Base-by-base conservation (phyloP, 345 rosid species). In the Camelina neglecta region DNA sequence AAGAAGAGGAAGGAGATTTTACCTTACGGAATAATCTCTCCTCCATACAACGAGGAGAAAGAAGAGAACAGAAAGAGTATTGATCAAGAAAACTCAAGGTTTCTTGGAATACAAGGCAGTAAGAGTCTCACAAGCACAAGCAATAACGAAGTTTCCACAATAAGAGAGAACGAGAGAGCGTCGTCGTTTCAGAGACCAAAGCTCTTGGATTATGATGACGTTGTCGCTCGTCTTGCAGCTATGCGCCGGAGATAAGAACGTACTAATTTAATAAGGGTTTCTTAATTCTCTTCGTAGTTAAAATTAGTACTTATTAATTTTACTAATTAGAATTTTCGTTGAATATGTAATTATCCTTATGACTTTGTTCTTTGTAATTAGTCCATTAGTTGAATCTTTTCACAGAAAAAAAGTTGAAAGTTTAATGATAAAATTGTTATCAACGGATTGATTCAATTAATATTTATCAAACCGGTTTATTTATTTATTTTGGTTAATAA, bases 31-130 rank as follows among this genome's bases (percentile, higher is more conserved):
- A 61, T 73, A 59, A 66, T 84, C 55, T 84, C 89, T 54, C 88
- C 97, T 5, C 86, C 96, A 33, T 82, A 89, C 69, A 75, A 79
- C 47, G 76, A 35, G 61, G 26, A 53, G 48, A 11, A 60, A 11
- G 67, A 65, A 65, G 67, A 51, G 11, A 49, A 68, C 9, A 54
- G 4, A 11, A 33, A 38, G 33, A 72, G 70, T 64, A 47, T 13
- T 24, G 78, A 6, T 11, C 13, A 36, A 56, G 36, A 51, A 85
- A 83, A 33, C 81, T 90, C 42, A 57, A 79, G 81, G 60, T 80
- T 67, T 35, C 76, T 62, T 74, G 76, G 70, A 26, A 58, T 54
- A 18, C 83, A 76, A 3, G 75, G 54, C 11, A 61, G 54, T 24
- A n/a, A 2, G 59, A 74, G 45, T 42, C 58, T 56, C 31, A 35